Base-by-base conservation (phyloP, 1,139 yeast species). In the Nakaseomyces kungkrabaensis region DNA sequence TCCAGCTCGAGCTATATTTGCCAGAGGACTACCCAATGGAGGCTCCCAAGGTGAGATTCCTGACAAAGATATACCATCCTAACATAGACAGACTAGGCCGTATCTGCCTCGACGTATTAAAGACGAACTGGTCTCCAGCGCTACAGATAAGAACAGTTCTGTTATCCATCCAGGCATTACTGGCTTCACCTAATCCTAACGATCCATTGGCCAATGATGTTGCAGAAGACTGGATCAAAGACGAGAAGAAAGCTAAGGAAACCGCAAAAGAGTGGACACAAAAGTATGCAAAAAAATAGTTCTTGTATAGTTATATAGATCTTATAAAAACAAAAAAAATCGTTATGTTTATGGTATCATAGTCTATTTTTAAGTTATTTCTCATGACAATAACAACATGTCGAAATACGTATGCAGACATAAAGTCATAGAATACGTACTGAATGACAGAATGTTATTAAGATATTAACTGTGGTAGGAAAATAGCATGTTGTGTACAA, bases 171-270 rank as follows among this genome's bases (percentile, higher is more conserved):
- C 98, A 94, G 68, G 97, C 98, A 0, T 72, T 92, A 51, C 72
- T 92, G 50, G 96, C 96, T 1, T 90, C 96, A 4, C 98, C 99
- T 8, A 94, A 92, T 62, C 98, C 99, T 44, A 96, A 92, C 66
- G 99, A 92, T 69, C 99, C 98, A 1, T 75, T 94, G 56, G 97
- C 97, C 33, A 92, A 92, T 63, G 98, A 92, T 59, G 98, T 92
- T 42, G 98, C 98, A 3, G 90, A 88, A 59, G 92, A 85, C 59
- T 92, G 98, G 97, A 85, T 90, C 64, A 84, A 80, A 56, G 81
- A 92, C 62, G 95, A 89, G 68, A 73, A 76, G 49, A 75, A 74
- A 55, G 97, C 97, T 25, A 82, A 88, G 50, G 77, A 72, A 31
- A 89, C 85, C 29, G 97, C 97, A n/a, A 77, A 72, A 61, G 83